Percentiles rank a stretch among this genome's conserved stretches.
Evolutionary conservation across 2,329 filamentous ascomycete species (phyloP).

Genomic region (Aspergillus pseudonomiae): DNA sequence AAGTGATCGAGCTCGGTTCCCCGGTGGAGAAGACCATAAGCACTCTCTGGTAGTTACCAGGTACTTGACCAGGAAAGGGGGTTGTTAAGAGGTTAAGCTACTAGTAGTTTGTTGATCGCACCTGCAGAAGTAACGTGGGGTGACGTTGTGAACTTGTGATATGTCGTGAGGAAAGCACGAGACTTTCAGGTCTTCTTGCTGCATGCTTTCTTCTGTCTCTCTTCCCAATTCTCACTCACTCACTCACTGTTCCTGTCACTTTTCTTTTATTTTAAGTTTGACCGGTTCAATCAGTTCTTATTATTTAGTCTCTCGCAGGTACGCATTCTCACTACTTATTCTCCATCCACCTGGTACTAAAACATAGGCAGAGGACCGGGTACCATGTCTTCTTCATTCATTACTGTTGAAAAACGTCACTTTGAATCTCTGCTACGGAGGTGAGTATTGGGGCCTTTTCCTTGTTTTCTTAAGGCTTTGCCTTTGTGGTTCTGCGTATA

Average conservation of each 20-base stretch:
- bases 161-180: conserved; percentile 1
- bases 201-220: neutral
- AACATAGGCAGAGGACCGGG: neutral
- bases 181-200: neutral
- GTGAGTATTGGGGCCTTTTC: conserved; percentile 47
- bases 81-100: neutral
- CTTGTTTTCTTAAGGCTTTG: neutral
- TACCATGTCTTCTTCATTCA: conserved; percentile 40
- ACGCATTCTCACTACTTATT: neutral
- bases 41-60: neutral
- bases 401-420: conserved; percentile 64
- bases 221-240: neutral
- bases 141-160: conserved; percentile 11
- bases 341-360: neutral
- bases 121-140: conserved; percentile 5
- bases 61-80: neutral
- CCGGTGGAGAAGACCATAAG: neutral
- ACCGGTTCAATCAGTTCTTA: neutral
- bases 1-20: neutral
- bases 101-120: neutral
- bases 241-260: conserved; percentile 4
- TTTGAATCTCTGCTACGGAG: conserved; percentile 64
- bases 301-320: neutral
- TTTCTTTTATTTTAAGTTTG: neutral
- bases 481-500: neutral